Evolutionary conservation across 2,329 filamentous ascomycete genomes (phyloP).

Genomic region (Cordyceps cicadae): DNA sequence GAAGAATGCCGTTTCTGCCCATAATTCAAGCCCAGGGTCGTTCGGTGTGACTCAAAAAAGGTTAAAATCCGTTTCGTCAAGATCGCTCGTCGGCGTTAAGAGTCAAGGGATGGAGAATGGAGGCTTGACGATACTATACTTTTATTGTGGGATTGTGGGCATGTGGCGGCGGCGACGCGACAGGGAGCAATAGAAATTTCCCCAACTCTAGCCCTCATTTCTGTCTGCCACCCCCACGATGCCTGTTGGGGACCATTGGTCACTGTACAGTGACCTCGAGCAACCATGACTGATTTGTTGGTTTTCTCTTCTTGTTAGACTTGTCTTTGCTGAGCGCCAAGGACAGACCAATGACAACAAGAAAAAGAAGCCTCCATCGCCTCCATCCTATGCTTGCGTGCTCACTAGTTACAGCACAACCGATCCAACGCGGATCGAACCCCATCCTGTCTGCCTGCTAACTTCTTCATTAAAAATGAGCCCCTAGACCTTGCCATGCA

Average conservation of each 20-base stretch:
- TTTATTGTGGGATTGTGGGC: slow-evolving; percentile 1
- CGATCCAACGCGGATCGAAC: neutral
- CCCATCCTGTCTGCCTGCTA: neutral
- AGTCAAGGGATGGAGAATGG: neutral
- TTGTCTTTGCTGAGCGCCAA: neutral
- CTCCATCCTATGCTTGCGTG: neutral
- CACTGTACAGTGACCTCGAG: neutral
- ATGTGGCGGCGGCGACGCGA: neutral
- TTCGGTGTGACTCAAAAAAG: neutral
- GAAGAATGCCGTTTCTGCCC: neutral
- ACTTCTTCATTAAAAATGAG: no score
- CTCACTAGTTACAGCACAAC: neutral
- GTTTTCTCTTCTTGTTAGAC: neutral
- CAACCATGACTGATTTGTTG: no score
- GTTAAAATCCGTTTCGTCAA: neutral
- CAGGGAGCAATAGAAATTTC: neutral
- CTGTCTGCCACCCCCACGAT: neutral
- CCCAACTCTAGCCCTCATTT: no score
- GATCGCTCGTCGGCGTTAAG: neutral
- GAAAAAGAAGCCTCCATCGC: neutral
- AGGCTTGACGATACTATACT: no score
- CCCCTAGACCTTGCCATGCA: neutral
- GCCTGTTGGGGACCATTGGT: neutral
- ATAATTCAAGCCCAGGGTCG: no score
- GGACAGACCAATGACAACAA: neutral